Percentiles rank a stretch among this genome's conserved stretches.
Conservation (phyloP, 805 yeast species). For the Ogataea naganishii region DNA sequence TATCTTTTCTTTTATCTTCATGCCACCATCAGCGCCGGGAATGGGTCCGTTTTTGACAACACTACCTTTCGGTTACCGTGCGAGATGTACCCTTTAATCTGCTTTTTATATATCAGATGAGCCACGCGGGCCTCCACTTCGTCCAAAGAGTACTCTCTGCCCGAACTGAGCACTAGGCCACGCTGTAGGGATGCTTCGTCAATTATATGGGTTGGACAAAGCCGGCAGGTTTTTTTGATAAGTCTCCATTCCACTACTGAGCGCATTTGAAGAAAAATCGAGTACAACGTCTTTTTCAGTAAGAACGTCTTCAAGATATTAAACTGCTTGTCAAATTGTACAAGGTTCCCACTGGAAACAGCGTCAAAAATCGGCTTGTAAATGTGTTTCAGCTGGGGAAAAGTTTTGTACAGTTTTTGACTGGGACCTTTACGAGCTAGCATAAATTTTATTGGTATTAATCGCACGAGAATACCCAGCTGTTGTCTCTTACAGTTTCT, state of each 20-base stretch:
- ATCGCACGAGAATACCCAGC: conserved; percentile 40
- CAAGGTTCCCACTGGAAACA: conserved; percentile 46
- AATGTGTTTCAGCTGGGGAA: conserved; percentile 30
- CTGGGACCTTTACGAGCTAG: conserved; percentile 40
- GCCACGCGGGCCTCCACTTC: conserved; percentile 67
- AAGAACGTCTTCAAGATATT: conserved; percentile 37
- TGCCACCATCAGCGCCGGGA: conserved; percentile 35
- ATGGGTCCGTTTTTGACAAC: conserved; percentile 64
- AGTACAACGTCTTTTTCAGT: conserved; percentile 51
- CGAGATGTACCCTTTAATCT: conserved; percentile 73
- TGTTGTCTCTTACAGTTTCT: conserved; percentile 25
- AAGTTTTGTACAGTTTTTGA: conserved; percentile 26
- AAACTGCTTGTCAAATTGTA: conserved; percentile 37
- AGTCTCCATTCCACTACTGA: conserved; percentile 42
- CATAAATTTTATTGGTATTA: conserved; percentile 57
- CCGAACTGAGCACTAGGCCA: conserved; percentile 21
- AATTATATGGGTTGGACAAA: conserved; percentile 21
- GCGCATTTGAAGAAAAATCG: conserved; percentile 46
- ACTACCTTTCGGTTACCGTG: conserved; percentile 70
- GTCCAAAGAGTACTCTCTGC: conserved; percentile 27
- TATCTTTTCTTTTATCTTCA: conserved; percentile 2
- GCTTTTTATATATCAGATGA: conserved; percentile 48
- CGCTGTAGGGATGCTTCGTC: conserved; percentile 30
- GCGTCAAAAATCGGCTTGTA: conserved; percentile 43
- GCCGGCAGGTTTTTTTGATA: conserved; percentile 29